phyloP scores from a whole-genome alignment of 345 rosid genomes.

The Chamaenerion angustifolium region DNA sequence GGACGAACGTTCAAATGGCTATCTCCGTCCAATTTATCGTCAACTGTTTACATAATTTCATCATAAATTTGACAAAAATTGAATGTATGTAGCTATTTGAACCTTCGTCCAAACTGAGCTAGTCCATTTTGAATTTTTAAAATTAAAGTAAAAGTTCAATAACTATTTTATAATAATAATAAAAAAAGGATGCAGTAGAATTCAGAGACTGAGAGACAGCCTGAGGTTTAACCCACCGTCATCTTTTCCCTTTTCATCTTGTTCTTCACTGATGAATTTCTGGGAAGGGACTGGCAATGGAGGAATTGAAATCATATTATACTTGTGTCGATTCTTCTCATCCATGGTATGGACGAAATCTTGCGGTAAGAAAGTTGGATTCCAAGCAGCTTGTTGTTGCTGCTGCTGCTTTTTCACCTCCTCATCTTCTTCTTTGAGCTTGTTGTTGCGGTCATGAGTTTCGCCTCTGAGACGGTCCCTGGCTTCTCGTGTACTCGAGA shows the following conservation, averaged over 20 bases:
- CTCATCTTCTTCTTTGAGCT: constrained; percentile 4
- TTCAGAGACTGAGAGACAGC: constrained; percentile 43
- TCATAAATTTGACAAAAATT: too few relatives aligned
- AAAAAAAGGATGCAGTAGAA: too few relatives aligned
- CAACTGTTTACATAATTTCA: too few relatives aligned
- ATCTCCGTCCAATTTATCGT: too few relatives aligned
- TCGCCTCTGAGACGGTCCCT: constrained; percentile 16
- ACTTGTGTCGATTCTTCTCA: not conserved
- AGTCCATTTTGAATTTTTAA: too few relatives aligned
- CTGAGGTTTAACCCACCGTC: constrained; percentile 23
- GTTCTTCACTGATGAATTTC: not conserved
- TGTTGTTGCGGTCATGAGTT: not conserved
- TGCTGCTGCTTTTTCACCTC: constrained; percentile 1
- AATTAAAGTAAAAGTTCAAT: too few relatives aligned
- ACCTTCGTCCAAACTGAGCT: too few relatives aligned
- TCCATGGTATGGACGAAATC: constrained; percentile 23
- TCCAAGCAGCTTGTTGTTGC: constrained; percentile 12
- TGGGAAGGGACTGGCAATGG: constrained; percentile 6
- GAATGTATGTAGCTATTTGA: too few relatives aligned
- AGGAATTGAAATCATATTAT: not conserved
- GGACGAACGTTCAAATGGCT: too few relatives aligned
- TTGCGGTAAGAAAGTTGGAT: constrained; percentile 33
- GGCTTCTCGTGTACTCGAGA: constrained; percentile 32
- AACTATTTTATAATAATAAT: too few relatives aligned
- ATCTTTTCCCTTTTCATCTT: constrained; percentile 8